These are phyloP conservation scores for Eucalyptus urophylla DNA, from an alignment of 345 rosid genomes.

Conservation along the genomic window DNA sequence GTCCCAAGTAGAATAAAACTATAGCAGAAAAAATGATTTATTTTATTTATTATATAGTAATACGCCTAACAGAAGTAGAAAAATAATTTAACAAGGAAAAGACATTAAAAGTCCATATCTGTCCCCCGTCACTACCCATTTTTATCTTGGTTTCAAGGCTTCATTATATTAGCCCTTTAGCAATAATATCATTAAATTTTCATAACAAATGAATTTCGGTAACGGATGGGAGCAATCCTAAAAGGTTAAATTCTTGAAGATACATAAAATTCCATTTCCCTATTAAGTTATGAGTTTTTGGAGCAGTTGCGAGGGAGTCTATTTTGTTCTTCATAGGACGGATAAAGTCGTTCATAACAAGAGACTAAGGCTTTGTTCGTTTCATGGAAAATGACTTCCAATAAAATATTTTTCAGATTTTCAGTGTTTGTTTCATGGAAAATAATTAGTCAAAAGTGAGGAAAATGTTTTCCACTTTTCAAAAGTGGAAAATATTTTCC, in stretches of 20 bases:
- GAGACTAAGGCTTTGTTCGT: too few relatives aligned
- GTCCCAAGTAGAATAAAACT: neutral
- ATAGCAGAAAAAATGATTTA: neutral
- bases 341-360: too few relatives aligned
- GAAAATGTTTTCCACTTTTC: too few relatives aligned
- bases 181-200: neutral
- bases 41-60: neutral
- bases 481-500: too few relatives aligned
- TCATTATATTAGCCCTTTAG: neutral
- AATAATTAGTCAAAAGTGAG: too few relatives aligned
- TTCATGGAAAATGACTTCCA: too few relatives aligned
- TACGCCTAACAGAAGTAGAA: neutral
- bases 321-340: too few relatives aligned
- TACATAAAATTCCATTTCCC: neutral
- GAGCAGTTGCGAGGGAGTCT: too few relatives aligned
- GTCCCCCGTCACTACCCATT: neutral
- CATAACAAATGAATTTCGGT: neutral
- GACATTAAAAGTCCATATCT: neutral
- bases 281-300: neutral
- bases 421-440: too few relatives aligned
- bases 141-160: neutral
- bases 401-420: too few relatives aligned
- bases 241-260: neutral
- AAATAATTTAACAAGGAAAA: neutral
- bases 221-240: neutral